Evolutionary conservation across 192 early-diverging fungal species (phyloP), one percentile per base, ranked within the genome.

Genomic region (Backusella psychrophila): DNA sequence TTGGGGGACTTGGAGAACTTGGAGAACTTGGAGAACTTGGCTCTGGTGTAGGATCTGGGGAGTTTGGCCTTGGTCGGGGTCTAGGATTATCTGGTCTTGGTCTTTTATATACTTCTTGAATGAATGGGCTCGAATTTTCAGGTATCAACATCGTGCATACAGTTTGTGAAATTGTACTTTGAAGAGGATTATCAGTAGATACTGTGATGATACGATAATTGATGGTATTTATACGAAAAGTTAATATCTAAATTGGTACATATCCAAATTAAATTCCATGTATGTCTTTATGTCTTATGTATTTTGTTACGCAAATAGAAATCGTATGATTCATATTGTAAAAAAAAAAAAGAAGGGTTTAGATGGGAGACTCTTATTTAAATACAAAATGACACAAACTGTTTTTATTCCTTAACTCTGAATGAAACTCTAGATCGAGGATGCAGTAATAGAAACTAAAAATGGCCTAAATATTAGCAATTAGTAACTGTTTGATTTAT

Each of bases 191-290:
- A 63, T 63, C 56, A 63, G 23, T 26, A 29, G 23, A 14, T 63
- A 14, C 56, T 29, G 26, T 63, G 12, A 63, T 29, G 26, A 63
- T 63, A 63, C 23, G 23, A 63, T 63, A 26, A 8, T 7, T 63
- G 21, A 23, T 26, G 56, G 26, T 63, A 63, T 63, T 63, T 63
- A 63, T 63, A 63, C 21, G 56, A 63, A 63, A 63, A 63, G 26
- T 29, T 63, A 63, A 63, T 29, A 63, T 63, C 56, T 63, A 63
- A 26, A 29, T 63, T 63, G 56, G 56, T 63, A 63, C 56, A 63
- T 63, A 63, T 63, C 56, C 56, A 63, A 29, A 63, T 63, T 63
- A 63, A 63, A 63, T 29, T 63, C 56, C 56, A 63, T 63, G 23
- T 59, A 26, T 59, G 11, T 59, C 56, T 59, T 26, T 26, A 59